phyloP scores from a whole-genome alignment of 1,284 basidiomycete genomes.

The Ceraceosorus guamensis region DNA sequence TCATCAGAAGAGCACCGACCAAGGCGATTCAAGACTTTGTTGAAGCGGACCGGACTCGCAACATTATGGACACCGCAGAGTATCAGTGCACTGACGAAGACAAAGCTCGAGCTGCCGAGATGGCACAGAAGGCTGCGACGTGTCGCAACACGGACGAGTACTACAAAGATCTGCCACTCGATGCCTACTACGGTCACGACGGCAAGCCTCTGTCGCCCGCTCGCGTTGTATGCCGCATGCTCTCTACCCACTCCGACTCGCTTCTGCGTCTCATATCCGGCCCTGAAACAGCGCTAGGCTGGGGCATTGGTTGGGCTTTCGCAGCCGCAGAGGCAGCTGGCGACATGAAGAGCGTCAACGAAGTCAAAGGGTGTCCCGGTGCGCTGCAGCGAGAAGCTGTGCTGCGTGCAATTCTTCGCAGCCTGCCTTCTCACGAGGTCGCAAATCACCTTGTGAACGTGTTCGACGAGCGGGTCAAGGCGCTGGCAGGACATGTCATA shows the following conservation, averaged over 20 bases:
- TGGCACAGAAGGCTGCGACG: background rate
- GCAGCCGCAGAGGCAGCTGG: constrained; percentile 29
- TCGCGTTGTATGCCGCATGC: constrained; percentile 9
- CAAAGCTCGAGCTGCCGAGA: background rate
- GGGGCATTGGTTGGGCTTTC: constrained; percentile 45
- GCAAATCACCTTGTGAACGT: constrained; percentile 35
- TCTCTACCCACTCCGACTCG: constrained; percentile 2
- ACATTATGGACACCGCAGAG: constrained; percentile 4
- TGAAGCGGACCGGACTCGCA: background rate
- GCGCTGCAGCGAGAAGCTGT: constrained; percentile 36
- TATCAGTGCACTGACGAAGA: background rate
- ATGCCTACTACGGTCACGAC: constrained; percentile 8
- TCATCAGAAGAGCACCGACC: constrained; percentile 3
- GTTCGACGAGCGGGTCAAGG: constrained; percentile 15
- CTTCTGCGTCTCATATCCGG: constrained; percentile 31
- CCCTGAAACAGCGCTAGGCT: constrained; percentile 41
- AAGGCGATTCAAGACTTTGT: constrained; percentile 8
- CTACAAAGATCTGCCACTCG: constrained; percentile 1
- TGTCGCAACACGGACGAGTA: constrained; percentile 2
- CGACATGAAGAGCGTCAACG: constrained; percentile 16
- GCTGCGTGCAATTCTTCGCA: constrained; percentile 32
- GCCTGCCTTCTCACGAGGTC: constrained; percentile 29
- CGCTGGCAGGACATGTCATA: constrained; percentile 8
- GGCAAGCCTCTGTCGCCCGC: constrained; percentile 8
- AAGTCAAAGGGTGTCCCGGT: constrained; percentile 18